Base-by-base conservation (phyloP, 1,139 yeast genomes). In the Pichia sp. region DNA sequence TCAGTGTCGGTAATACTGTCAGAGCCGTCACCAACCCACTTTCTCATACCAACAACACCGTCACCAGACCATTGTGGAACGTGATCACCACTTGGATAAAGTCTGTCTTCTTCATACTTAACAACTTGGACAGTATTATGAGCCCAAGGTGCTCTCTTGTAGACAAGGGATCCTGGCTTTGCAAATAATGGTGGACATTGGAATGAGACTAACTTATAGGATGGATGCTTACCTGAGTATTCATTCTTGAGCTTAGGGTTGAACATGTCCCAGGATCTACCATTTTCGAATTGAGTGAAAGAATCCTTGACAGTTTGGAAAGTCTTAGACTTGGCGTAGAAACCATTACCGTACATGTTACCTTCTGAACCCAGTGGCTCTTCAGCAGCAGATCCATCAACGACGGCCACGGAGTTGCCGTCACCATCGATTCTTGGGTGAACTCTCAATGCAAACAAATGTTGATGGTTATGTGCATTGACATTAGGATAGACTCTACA, bases 341-440 rank as follows among this genome's bases (percentile, higher is more conserved):
- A 84, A 16, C 93, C 95, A 53, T 77, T 77, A 36, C 85, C 85
- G 62, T 66, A 74, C 41, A 86, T 85, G 61, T 85, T 84, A 46
- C 65, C 55, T 30, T 63, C 59, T 36, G 72, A 67, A 59, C 74
- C 67, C 38, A 61, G 62, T 33, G 82, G 83, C 12, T 25, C 27
- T 25, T 13, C 17, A 64, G 80, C 66, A 54, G 75, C 74, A 43
- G 70, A 74, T 35, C 80, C 78, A 56, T 85, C 94, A 54, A 80
- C 87, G 50, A 72, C 79, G 38, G 75, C 78, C 43, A 81, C 84
- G 10, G 93, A 67, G 66, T 85, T 84, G 51, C 76, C 68, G 62
- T 83, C 84, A 50, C 94, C 94, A 53, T 85, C 95, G 37, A 85
- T 58, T 39, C 94, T 87, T 29, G 94, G 88, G 61, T 85, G 94